Evolutionary conservation across 2,329 filamentous ascomycete species (phyloP), one percentile per base, ranked within the genome.

Genomic region (Penicillium brevicompactum): DNA sequence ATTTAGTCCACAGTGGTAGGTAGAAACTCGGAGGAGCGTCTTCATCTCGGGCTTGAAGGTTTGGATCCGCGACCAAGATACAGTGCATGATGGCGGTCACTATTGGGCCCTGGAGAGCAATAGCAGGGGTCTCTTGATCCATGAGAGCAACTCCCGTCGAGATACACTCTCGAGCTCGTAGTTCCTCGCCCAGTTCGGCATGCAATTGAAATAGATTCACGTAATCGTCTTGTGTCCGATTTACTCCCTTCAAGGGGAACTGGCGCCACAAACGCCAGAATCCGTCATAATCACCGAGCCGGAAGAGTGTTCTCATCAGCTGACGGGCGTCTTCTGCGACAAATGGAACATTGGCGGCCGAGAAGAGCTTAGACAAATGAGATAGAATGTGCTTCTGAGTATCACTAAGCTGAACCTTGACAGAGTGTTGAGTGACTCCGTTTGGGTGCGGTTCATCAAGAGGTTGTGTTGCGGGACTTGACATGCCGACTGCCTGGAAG

Each of bases 261-360:
- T 80, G 76, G 51, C 80, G 79, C 78, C 87, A 90, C 9, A 79
- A 66, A 18, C 83, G 77, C 85, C 84, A 88, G 64, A 89, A 84
- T 5, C 76, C 74, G 14, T 78, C 68, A 79, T 84, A 87, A 60
- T 85, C 74, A 16, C 68, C 64, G 55, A 77, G 76, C 18, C 62
- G 59, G 5, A 82, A 72, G 21, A 68, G 60, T 4, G 69, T 63
- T 5, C 67, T 54, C 63, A 74, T 71, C 5, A 76, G 63, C 13
- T 50, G 54, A 34, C 68, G 67, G 10, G 67, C 68, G 14, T 71
- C 55, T 4, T 61, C 52, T 9, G 66, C 58, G 16, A 71, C 61
- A 49, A 74, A 72, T 21, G 65, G 58, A 22, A 71, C 49, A 16
- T 70, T 55, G 4, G 69, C 59, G 13, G 60, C 65, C 30, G 64